A percentile compares a stretch with the other conserved stretches of the same genome.
These are phyloP conservation scores for Thraustochytrium sp. DNA, from an alignment of 352 stramenopile genomes.

Conservation along the genomic window DNA sequence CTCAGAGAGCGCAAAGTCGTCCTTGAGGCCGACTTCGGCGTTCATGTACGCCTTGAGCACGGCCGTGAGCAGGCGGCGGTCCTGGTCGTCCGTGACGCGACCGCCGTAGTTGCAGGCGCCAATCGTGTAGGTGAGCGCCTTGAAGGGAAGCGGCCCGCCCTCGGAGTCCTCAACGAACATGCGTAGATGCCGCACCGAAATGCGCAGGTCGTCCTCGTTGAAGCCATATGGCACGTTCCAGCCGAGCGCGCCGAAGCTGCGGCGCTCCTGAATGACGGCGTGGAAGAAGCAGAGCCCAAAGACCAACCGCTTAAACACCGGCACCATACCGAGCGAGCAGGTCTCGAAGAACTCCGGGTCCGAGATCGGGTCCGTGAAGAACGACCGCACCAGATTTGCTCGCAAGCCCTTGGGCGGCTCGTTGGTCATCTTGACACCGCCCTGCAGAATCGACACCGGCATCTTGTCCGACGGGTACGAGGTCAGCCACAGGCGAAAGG, in stretches of 20 bases:
- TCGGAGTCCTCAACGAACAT: constrained; percentile 58
- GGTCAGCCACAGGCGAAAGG: constrained; percentile 90
- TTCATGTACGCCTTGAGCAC: constrained; percentile 82
- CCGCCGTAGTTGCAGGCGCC: constrained; percentile 91
- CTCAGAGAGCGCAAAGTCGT: background rate
- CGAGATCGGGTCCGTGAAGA: constrained; percentile 81
- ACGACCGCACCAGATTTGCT: constrained; percentile 87
- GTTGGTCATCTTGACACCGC: constrained; percentile 89
- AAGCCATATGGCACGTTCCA: constrained; percentile 99
- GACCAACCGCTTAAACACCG: constrained; percentile 89
- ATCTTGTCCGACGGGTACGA: constrained; percentile 91
- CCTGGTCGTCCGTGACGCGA: constrained; percentile 86
- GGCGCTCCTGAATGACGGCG: constrained; percentile 92
- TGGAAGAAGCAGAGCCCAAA: constrained; percentile 97
- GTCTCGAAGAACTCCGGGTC: constrained; percentile 81
- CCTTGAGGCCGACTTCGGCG: constrained; percentile 61
- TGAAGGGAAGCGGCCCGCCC: constrained; percentile 64
- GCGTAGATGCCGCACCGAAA: constrained; percentile 55
- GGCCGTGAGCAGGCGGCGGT: constrained; percentile 76
- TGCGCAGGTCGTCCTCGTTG: constrained; percentile 94
- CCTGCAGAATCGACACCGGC: constrained; percentile 85
- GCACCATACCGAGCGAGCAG: constrained; percentile 62
- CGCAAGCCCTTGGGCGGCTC: constrained; percentile 88
- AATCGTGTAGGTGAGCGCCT: constrained; percentile 78
- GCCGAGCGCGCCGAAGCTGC: constrained; percentile 93